phyloP scores from a whole-genome alignment of 1,284 basidiomycete genomes.

The Prillingera fragicola region DNA sequence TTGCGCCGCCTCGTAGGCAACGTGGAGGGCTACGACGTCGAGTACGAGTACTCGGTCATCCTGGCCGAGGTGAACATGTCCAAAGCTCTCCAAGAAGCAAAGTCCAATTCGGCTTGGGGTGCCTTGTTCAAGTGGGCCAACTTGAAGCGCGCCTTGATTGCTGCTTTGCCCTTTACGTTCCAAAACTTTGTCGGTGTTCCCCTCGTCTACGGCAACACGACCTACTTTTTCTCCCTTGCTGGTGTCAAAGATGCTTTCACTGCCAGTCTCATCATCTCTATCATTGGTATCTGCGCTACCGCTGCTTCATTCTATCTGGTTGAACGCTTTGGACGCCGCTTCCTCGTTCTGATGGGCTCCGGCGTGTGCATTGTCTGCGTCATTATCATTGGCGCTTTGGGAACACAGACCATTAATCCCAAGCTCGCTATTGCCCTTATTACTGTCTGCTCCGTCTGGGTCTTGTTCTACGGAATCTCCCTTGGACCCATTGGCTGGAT shows the following conservation, averaged over 20 bases:
- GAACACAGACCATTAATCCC: constrained; percentile 14
- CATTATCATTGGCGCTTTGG: constrained; percentile 37
- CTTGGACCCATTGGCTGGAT: constrained; percentile 19
- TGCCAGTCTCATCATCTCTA: constrained; percentile 10
- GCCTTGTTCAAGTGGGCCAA: constrained; percentile 14
- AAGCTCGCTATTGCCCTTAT: constrained; percentile 7
- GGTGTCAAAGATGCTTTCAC: background rate
- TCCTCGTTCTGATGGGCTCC: constrained; percentile 33
- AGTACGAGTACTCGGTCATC: constrained; percentile 14
- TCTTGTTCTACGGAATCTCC: constrained; percentile 22
- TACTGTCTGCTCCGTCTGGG: constrained; percentile 16
- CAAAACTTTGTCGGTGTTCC: constrained; percentile 18
- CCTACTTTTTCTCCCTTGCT: constrained; percentile 20
- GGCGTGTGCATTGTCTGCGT: constrained; percentile 33
- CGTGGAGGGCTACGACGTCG: constrained; percentile 15
- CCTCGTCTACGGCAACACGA: constrained; percentile 17
- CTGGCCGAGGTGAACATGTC: constrained; percentile 5
- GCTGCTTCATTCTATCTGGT: constrained; percentile 38
- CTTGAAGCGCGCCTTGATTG: constrained; percentile 17
- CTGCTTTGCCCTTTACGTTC: constrained; percentile 8
- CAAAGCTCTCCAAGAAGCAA: background rate
- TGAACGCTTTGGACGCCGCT: constrained; percentile 41
- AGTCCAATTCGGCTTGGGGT: too few relatives aligned
- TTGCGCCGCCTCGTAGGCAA: constrained; percentile 13
- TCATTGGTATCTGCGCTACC: constrained; percentile 37